Base-by-base conservation (phyloP, 202 grass and related monocot species). In the Carex arenaria region DNA sequence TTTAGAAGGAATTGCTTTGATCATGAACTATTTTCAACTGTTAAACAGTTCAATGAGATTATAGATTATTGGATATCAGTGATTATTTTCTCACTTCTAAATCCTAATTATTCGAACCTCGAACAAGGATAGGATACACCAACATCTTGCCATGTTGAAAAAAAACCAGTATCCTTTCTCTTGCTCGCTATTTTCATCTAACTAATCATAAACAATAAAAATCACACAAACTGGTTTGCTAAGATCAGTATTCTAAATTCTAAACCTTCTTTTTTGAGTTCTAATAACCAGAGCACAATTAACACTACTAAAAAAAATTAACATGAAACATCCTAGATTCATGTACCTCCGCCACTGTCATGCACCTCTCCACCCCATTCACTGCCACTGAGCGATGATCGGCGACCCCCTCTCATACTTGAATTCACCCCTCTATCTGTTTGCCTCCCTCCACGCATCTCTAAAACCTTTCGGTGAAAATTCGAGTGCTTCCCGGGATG, bases 381-480 rank as follows among this genome's bases (percentile, higher is more conserved):
- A 66, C 61, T 5, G 49, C 67, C 59, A 31, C 45, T 4, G 17
- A 66, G 47, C 51, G 84, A 61, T 59, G 87, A 81, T 81, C 87
- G 4, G 4, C 61, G 38, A 61, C 63, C 52, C 81, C 53, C 84
- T 52, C 59, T 86, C 86, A 78, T 85, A 86, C 43, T 20, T 60
- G 34, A 54, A 82, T 8, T 38, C 18, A 54, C 30, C 15, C 36
- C 64, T 66, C 57, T 22, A 64, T 80, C 36, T 3, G n/a, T 40
- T 49, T 91, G 89, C 81, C 92, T 94, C 77, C 79, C 81, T 66
- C 81, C 87, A 64, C 88, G 88, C 86, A 95, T 95, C 87, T 95
- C 90, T 15, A 95, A 65, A 49, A 95, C 93, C 79, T 89, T 90
- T 81, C 88, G 90, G 76, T 95, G 93, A 74, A 87, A 90, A 85